phyloP scores from a whole-genome alignment of 1,284 basidiomycete genomes.

The Cryptococcus sp. region DNA sequence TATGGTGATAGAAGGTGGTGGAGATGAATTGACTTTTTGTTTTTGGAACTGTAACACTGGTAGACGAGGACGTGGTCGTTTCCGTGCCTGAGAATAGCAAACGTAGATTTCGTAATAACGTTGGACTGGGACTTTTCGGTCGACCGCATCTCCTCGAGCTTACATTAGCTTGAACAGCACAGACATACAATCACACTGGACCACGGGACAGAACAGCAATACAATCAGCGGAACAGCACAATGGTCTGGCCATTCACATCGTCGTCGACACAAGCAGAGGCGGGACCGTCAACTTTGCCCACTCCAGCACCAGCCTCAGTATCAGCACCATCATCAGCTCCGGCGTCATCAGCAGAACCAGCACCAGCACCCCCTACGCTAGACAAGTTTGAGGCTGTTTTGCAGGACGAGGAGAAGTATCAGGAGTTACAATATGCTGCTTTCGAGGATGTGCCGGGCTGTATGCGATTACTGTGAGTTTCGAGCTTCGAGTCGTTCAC shows the following conservation, averaged over 20 bases:
- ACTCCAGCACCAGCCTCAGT: background rate
- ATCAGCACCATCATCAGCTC: background rate
- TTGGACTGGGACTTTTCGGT: background rate
- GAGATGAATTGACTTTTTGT: background rate
- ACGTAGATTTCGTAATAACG: no score
- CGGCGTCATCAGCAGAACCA: background rate
- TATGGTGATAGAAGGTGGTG: background rate
- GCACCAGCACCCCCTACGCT: slow-evolving; percentile 5
- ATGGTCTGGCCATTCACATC: background rate
- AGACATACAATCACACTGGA: no score
- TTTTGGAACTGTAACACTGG: background rate
- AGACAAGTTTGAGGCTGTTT: slow-evolving; percentile 35
- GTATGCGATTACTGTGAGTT: slow-evolving; percentile 66
- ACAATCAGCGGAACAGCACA: background rate
- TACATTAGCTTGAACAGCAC: no score
- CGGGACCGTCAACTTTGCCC: background rate
- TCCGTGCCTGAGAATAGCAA: background rate
- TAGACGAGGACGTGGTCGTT: background rate
- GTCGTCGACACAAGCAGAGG: background rate
- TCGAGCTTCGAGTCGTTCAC: background rate
- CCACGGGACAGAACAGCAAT: no score
- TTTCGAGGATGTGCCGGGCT: slow-evolving; percentile 75
- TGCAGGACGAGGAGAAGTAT: slow-evolving; percentile 48
- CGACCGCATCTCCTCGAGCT: background rate
- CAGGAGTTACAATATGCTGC: slow-evolving; percentile 61